Evolutionary conservation across 2,329 filamentous ascomycete species (phyloP), one percentile per base, ranked within the genome.

Genomic region (Trichophyton benhamiae): DNA sequence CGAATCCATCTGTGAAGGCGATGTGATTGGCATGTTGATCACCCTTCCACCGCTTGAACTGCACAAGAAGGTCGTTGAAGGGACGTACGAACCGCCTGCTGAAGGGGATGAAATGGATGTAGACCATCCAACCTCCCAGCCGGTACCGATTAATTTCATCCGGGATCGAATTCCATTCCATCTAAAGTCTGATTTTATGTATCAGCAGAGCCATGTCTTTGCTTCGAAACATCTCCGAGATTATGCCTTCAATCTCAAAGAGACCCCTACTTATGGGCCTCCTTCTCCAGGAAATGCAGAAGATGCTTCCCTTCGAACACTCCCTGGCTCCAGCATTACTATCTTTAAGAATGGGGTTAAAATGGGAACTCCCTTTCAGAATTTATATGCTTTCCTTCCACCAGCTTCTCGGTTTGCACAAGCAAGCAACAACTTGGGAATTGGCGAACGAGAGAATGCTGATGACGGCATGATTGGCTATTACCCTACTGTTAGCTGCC

Each of bases 381-480:
- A 95, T 66, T 82, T 99, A 0, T 83, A 96, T 27, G 86, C 91
- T 2, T 99, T 99, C 75, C 79, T 99, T 0, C 94, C 94, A 0
- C 92, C 91, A 0, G 91, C 94, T 0, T 95, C 89, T 61, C 72
- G 74, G 53, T 72, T 77, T 11, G 74, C 75, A 20, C 75, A 75
- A 53, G 72, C 71, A 3, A 74, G 72, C 27, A 76, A 76, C 62
- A 76, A 77, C 60, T 64, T 74, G 20, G 75, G 74, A 2, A 74
- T 87, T 48, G 89, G 88, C 11, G 90, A 89, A 17, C 81, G 94
- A 58, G 88, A 94, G 64, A 90, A 90, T 30, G 84, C 95, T 64
- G 94, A 99, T 70, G 94, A 99, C 70, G 94, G 92, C 41, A 88
- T 94, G 81, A 82, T 96, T 1, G 95, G 94, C 9, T 99, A 99